Evolutionary conservation across 371 early-diverging fungal genomes (phyloP), one percentile per base, ranked within the genome.

Genomic region (Mucor plumbeus): DNA sequence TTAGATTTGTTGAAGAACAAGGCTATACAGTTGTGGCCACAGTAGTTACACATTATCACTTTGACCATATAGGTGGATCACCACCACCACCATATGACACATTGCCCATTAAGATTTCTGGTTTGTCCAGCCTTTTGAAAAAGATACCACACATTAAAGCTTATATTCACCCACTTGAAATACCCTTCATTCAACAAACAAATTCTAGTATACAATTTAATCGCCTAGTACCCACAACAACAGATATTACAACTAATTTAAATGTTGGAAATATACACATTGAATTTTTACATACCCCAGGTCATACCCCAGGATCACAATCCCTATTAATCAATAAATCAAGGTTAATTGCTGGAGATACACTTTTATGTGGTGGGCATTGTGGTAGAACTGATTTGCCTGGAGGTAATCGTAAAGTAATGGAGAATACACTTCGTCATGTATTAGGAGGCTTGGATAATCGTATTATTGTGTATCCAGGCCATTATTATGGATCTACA

Each of bases 291-390:
- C 96, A 95, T 71, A 94, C 94, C 21, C 95, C 95, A 0, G 97
- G 97, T 9, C 97, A 96, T 76, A 93, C 95, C 33, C 89, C 91
- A 3, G 97, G 96, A 4, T 91, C 91, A 38, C 94, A 94, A 75
- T 90, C 92, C 38, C 62, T 96, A 15, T 60, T 95, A 53, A 83
- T 95, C 17, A 93, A 93, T 73, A 81, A 79, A 19, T 75, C 78
- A 54, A 81, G 94, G n/a, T 77, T 96, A 57, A 76, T 96, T 40
- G 87, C 91, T n/a, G 95, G 95, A 1, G 97, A 96, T 72, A 94
- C 95, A 5, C 74, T 96, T 38, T 89, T 96, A 53, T 88, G 90
- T 26, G 88, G 91, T 5, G 72, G 72, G 0, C 75, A 85, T 59
- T 91, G 90, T 63, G 94, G 96, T 1, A 85, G 96, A 38, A 82